phyloP scores from a whole-genome alignment of 306 rosid genomes.

The Crotalaria pallida region DNA sequence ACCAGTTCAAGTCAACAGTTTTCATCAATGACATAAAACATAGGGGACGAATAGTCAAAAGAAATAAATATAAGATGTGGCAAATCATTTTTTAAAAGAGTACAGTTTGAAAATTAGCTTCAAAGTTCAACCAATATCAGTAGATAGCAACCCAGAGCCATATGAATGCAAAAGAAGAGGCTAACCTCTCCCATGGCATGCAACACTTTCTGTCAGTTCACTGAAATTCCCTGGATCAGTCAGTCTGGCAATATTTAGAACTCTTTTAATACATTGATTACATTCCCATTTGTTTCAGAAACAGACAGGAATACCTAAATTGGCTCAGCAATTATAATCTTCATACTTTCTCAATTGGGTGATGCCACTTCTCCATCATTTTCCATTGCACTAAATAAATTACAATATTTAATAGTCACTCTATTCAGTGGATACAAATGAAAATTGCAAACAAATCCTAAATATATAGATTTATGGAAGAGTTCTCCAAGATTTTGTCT shows the following conservation, averaged over 20 bases:
- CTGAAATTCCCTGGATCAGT: neutral
- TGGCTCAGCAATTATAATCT: neutral
- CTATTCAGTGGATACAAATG: too few relatives aligned
- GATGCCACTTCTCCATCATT: too few relatives aligned
- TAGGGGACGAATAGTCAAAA: neutral
- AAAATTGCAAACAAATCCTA: too few relatives aligned
- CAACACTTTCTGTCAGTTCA: neutral
- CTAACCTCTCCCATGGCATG: neutral
- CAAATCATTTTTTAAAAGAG: neutral
- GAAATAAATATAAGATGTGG: neutral
- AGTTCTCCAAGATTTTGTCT: too few relatives aligned
- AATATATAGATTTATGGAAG: too few relatives aligned
- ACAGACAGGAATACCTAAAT: neutral
- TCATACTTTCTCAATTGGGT: neutral
- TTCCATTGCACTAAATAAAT: too few relatives aligned
- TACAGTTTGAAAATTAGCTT: neutral
- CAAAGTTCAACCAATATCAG: neutral
- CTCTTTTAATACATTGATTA: neutral
- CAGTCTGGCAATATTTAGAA: neutral
- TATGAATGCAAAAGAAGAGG: neutral
- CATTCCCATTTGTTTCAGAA: neutral
- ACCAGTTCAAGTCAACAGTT: neutral
- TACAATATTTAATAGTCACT: too few relatives aligned
- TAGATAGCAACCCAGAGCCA: neutral
- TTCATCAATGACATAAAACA: neutral